Evolutionary conservation across 164 flowering plant genomes (phyloP), one percentile per base, ranked within the genome.

Genomic region (Echeveria elegans): DNA sequence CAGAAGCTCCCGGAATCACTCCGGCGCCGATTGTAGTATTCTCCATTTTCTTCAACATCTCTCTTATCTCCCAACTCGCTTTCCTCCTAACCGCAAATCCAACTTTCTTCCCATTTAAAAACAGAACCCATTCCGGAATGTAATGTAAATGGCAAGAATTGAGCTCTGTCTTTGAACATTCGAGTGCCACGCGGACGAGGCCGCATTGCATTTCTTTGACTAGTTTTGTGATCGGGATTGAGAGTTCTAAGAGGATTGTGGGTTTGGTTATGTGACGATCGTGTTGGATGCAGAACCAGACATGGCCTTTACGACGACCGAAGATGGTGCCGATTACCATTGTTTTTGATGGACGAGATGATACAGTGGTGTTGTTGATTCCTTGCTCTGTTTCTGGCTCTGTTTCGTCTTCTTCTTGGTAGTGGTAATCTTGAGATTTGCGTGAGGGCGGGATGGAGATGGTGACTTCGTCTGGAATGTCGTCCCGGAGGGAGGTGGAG

Each of bases 301-400:
- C 85, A 69, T 82, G 90, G 63, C 84, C 86, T 1, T 78, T 73
- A 21, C 89, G 82, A 21, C 67, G 81, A 30, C 95, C 95, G 80
- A 76, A 87, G 77, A 90, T 75, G 38, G 95, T 88, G n/a, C 95
- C 89, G 67, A 82, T 77, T 32, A 86, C 96, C 86, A 86, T 87
- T 11, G 93, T 64, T 50, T 75, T 82, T 11, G 97, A 84, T 19
- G 83, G 69, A 1, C 95, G 79, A 0, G 88, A 77, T 6, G 47
- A 43, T 14, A 18, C 16, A 16, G 79, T 77, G 29, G 68, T 70
- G 72, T 24, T 9, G 67, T 0, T n/a, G n/a, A n/a, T n/a, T n/a
- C n/a, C 21, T n/a, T 69, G 36, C 43, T 37, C 10, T 56, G 28
- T 6, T 59, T 31, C 21, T n/a, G 67, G 36, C 43, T 37, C 10